Evolutionary conservation across 1,284 basidiomycete genomes (phyloP).

Genomic region (Puccinia coronata): DNA sequence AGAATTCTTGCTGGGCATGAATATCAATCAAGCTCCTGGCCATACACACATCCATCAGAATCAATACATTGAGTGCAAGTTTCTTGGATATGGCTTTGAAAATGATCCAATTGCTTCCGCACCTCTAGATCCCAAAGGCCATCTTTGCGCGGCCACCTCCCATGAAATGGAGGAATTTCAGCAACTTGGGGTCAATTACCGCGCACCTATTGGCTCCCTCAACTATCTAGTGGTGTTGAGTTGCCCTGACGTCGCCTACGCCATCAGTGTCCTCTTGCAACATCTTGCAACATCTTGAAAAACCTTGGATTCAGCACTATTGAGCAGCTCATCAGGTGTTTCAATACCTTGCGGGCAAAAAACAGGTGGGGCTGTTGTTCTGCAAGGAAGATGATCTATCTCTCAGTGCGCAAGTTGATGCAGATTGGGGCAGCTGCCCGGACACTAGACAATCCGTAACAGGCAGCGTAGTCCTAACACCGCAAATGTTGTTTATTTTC

Average conservation of each 20-base stretch:
- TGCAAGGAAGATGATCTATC: background rate
- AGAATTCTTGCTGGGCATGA: slow-evolving; percentile 2
- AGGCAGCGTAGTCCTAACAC: too few species aligned
- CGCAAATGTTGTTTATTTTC: too few species aligned
- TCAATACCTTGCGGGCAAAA: background rate
- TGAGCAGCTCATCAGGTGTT: background rate
- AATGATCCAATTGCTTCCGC: background rate
- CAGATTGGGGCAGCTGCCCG: background rate
- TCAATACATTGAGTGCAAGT: background rate
- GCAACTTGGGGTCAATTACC: background rate
- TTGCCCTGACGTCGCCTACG: background rate
- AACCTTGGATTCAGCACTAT: background rate
- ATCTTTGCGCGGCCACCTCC: background rate
- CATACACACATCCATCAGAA: background rate
- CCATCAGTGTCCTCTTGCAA: background rate
- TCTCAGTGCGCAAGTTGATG: background rate
- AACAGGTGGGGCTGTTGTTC: background rate
- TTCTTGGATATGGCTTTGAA: background rate
- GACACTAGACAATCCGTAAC: too few species aligned
- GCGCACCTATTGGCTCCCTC: background rate
- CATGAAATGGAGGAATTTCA: too few species aligned
- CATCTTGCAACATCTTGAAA: too few species aligned
- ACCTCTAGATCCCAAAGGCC: background rate
- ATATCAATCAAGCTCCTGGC: background rate
- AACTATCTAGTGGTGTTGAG: background rate